These are phyloP conservation scores for Leccinum longicurvipes DNA, from an alignment of 768 basidiomycete species.

Conservation along the genomic window DNA sequence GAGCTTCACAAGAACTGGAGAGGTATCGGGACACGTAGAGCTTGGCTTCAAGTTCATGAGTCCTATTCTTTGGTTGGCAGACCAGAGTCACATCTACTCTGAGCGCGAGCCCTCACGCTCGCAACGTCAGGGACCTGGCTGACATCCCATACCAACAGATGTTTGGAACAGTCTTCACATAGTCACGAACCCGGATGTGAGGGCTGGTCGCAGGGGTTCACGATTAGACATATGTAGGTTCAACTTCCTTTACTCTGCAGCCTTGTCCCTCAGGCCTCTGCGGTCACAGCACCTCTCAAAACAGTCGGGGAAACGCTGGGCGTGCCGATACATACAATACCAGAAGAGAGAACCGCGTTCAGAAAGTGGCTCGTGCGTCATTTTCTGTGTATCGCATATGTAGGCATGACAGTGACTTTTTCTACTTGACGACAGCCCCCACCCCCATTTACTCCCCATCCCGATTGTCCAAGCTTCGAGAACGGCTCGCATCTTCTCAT, in stretches of 20 bases:
- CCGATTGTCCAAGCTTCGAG: slow-evolving; percentile 11
- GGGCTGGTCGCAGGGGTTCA: slow-evolving; percentile 59
- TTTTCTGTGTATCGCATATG: neutral
- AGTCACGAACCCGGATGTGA: slow-evolving; percentile 69
- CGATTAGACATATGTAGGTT: slow-evolving; percentile 51
- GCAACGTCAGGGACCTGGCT: neutral
- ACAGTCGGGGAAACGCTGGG: slow-evolving; percentile 48
- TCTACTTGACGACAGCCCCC: slow-evolving; percentile 40
- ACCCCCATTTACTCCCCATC: slow-evolving; percentile 30
- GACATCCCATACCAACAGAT: slow-evolving; percentile 45
- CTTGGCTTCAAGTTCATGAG: neutral
- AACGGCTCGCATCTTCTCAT: slow-evolving; percentile 58
- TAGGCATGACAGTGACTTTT: neutral
- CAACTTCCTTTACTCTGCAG: neutral
- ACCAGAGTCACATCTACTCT: neutral
- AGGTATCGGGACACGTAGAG: neutral
- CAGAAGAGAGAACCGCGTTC: slow-evolving; percentile 56
- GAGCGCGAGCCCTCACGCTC: neutral
- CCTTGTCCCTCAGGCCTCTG: neutral
- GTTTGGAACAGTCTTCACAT: slow-evolving; percentile 70
- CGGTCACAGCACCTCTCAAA: slow-evolving; percentile 64
- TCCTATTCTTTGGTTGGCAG: no score
- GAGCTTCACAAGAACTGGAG: slow-evolving; percentile 1
- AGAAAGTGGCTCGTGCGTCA: slow-evolving; percentile 57
- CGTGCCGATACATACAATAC: slow-evolving; percentile 60